Percentiles rank a stretch among this genome's conserved stretches.
phyloP scores from a whole-genome alignment of 805 yeast genomes.

The Candida insectalens region DNA sequence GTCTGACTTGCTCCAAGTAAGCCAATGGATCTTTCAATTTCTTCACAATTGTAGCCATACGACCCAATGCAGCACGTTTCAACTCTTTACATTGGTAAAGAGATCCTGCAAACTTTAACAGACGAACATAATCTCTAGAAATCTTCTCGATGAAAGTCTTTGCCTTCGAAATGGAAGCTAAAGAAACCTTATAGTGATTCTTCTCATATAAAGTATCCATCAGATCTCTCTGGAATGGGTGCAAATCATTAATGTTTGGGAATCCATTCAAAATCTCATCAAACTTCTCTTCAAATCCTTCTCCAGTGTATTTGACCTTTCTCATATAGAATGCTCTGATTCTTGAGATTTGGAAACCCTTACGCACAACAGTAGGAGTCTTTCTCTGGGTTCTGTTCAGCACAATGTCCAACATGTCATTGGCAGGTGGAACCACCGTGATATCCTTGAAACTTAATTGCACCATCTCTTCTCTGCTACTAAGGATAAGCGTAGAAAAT shows the following conservation, averaged over 20 bases:
- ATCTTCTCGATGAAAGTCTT: slow-evolving; percentile 93
- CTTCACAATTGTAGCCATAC: slow-evolving; percentile 98
- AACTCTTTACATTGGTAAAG: slow-evolving; percentile 97
- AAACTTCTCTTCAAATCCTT: slow-evolving; percentile 91
- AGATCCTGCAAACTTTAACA: slow-evolving; percentile 95
- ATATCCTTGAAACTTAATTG: slow-evolving; percentile 98
- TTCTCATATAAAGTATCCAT: slow-evolving; percentile 97
- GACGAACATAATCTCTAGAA: slow-evolving; percentile 87
- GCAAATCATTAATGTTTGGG: slow-evolving; percentile 95
- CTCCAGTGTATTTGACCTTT: slow-evolving; percentile 92
- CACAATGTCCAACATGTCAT: slow-evolving; percentile 91
- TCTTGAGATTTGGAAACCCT: slow-evolving; percentile 93
- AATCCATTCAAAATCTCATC: slow-evolving; percentile 78
- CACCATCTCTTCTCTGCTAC: slow-evolving; percentile 39
- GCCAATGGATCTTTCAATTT: slow-evolving; percentile 88
- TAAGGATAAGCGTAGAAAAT: too few relatives aligned
- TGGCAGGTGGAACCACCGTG: slow-evolving; percentile 86
- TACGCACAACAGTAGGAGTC: slow-evolving; percentile 97
- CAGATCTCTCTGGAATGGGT: slow-evolving; percentile 96
- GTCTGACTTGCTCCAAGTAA: slow-evolving; percentile 97
- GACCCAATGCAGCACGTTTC: slow-evolving; percentile 97
- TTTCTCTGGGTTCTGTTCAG: slow-evolving; percentile 97
- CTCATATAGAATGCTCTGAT: slow-evolving; percentile 97
- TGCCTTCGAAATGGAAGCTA: slow-evolving; percentile 91
- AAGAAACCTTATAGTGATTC: slow-evolving; percentile 93